Conservation (phyloP, 345 rosid genomes). For the Draba incana region DNA sequence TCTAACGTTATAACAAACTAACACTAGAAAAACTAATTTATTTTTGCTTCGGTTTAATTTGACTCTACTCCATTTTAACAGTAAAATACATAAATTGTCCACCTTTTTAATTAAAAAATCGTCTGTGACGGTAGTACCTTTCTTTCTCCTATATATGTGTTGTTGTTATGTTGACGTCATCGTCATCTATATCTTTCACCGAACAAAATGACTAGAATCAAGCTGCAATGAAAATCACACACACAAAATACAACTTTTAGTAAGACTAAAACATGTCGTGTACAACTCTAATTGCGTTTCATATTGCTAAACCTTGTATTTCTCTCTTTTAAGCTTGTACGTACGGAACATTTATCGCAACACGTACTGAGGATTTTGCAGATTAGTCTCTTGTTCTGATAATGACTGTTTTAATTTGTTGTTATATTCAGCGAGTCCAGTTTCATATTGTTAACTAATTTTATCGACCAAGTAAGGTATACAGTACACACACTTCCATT, state of each 20-base stretch:
- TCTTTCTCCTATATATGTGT: not conserved
- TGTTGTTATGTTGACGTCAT: not conserved
- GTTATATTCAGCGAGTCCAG: slow-evolving; percentile 4
- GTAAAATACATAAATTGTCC: no score
- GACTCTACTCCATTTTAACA: no score
- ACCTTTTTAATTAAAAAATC: not conserved
- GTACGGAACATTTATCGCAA: slow-evolving; percentile 23
- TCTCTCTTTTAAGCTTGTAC: slow-evolving; percentile 24
- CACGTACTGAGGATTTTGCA: not conserved
- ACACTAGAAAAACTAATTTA: no score
- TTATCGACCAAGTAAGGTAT: slow-evolving; percentile 7
- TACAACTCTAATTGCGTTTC: slow-evolving; percentile 23
- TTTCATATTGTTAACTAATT: not conserved
- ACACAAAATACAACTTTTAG: not conserved
- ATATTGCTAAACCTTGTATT: not conserved
- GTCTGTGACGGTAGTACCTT: not conserved
- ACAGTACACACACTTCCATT: no score
- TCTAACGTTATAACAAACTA: not conserved
- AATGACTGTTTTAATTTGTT: not conserved
- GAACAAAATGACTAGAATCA: slow-evolving; percentile 15
- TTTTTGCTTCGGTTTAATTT: no score
- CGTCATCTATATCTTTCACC: slow-evolving; percentile 4
- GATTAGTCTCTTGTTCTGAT: slow-evolving; percentile 4
- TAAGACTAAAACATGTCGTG: slow-evolving; percentile 30
- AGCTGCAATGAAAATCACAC: not conserved